Evolutionary conservation across 116 monocot species (phyloP).

Genomic region (Phalaenopsis hybrid): DNA sequence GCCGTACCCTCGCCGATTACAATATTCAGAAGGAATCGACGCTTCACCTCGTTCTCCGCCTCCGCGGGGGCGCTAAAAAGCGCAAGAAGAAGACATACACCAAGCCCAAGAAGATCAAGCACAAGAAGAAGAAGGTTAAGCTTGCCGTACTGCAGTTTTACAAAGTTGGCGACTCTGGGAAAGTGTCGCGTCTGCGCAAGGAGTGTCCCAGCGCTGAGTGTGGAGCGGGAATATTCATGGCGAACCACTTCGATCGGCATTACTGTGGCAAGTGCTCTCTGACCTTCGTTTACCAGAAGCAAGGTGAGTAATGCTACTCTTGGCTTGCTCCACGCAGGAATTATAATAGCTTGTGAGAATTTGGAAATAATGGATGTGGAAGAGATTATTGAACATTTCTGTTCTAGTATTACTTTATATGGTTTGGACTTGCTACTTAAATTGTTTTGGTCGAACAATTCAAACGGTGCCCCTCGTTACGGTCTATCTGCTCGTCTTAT

Average conservation of each 20-base stretch:
- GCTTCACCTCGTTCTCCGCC: slow-evolving; percentile 31
- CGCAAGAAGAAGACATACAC: slow-evolving; percentile 32
- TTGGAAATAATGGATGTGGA: neutral
- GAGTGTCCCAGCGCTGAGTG: slow-evolving; percentile 24
- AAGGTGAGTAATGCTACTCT: slow-evolving; percentile 5
- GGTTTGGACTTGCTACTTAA: neutral
- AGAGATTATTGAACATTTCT: neutral
- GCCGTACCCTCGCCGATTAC: slow-evolving; percentile 30
- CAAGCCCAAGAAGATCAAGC: slow-evolving; percentile 30
- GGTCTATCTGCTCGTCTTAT: neutral
- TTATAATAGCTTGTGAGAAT: neutral
- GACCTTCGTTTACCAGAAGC: slow-evolving; percentile 24
- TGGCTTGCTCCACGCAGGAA: neutral
- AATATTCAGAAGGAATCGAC: slow-evolving; percentile 33
- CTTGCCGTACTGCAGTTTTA: slow-evolving; percentile 39
- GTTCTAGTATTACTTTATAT: neutral
- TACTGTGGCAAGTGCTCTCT: slow-evolving; percentile 24
- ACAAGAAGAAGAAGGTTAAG: slow-evolving; percentile 40
- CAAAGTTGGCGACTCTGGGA: slow-evolving; percentile 25
- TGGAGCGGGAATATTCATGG: slow-evolving; percentile 28
- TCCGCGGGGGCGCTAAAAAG: slow-evolving; percentile 24
- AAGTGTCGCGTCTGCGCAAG: slow-evolving; percentile 22
- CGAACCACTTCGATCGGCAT: slow-evolving; percentile 24
- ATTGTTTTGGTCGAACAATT: neutral
- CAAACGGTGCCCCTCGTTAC: neutral